Base-by-base conservation (phyloP, 495 filamentous ascomycete genomes). In the Lasiosphaeria miniovina region DNA sequence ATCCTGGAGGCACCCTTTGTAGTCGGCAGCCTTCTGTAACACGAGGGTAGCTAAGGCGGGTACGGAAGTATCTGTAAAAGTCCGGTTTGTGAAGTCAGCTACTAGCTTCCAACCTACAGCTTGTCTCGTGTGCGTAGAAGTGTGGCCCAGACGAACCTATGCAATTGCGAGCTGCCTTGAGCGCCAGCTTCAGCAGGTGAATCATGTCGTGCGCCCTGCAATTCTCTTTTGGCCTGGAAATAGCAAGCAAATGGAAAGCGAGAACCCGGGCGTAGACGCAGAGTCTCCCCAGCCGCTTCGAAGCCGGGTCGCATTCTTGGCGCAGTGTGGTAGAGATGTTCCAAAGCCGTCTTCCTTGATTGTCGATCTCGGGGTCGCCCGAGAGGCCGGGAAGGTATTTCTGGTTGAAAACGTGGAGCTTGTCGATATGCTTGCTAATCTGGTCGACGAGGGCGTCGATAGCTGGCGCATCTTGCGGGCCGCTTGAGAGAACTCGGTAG, bases 211-310 rank as follows among this genome's bases (percentile, higher is more conserved):
- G 65, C 7, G 49, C 36, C 49, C 55, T 54, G 54, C 62, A 55
- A 15, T 64, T 65, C 38, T 57, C 70, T 60, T 64, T 67, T 56
- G 69, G 62, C 56, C 61, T 69, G 50, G 85, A 86, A 45, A 80
- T 71, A 35, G 86, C 88, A 43, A 96, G 72, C 60, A 96, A 75
- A 33, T 85, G 74, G 62, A 88, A 91, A 3, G 88, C 86, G 56
- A 94, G 82, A 36, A 85, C 80, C 53, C 86, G 85, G 4, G 83
- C 80, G 72, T 68, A 53, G 7, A 69, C 57, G 32, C 73, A 64
- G 59, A 81, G 55, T 54, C 36, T 63, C 45, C 50, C 61, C 36
- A 65, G 15, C 41, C 59, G 51, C 46, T 43, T 49, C 38, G 12
- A 12, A 52, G 52, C 61, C 55, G 11, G 52, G 36, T 32, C 59